These are phyloP conservation scores for Coemansia sp. DNA, from an alignment of 192 early-diverging fungal genomes.

Conservation along the genomic window DNA sequence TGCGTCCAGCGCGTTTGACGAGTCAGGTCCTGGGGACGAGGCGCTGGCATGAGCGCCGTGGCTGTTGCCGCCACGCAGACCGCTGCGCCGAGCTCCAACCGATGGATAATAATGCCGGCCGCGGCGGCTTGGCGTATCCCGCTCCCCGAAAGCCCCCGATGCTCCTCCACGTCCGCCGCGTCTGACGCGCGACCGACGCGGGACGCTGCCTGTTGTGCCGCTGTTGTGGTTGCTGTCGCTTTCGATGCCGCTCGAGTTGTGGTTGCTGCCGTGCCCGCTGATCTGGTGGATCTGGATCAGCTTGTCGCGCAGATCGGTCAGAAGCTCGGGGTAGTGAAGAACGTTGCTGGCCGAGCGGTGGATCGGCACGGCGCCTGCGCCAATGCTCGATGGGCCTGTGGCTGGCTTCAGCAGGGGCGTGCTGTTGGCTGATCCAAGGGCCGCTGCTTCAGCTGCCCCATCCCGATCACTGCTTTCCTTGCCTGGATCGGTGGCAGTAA, in stretches of 20 bases:
- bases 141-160: neutral
- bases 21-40: constrained; percentile 19
- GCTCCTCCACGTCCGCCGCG: constrained; percentile 17
- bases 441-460: neutral
- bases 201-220: constrained; percentile 7
- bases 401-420: constrained; percentile 39
- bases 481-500: constrained; percentile 4
- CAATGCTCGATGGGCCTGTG: neutral
- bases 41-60: constrained; percentile 14
- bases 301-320: constrained; percentile 52
- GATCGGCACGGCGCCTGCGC: constrained; percentile 23
- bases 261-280: constrained; percentile 11
- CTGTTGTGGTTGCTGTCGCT: constrained; percentile 41
- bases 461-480: neutral
- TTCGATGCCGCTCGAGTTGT: constrained; percentile 43
- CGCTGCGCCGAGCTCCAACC: constrained; percentile 25
- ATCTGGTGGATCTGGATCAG: constrained; percentile 51
- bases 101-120: constrained; percentile 8
- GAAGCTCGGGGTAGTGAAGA: constrained; percentile 54
- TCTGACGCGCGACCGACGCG: constrained; percentile 27
- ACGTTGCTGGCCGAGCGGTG: constrained; percentile 55
- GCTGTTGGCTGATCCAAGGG: constrained; percentile 33
- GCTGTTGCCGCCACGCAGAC: constrained; percentile 24
- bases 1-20: neutral
- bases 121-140: neutral